Conservation (phyloP, 148 eudicot genomes). For the Diospyros kaki region DNA sequence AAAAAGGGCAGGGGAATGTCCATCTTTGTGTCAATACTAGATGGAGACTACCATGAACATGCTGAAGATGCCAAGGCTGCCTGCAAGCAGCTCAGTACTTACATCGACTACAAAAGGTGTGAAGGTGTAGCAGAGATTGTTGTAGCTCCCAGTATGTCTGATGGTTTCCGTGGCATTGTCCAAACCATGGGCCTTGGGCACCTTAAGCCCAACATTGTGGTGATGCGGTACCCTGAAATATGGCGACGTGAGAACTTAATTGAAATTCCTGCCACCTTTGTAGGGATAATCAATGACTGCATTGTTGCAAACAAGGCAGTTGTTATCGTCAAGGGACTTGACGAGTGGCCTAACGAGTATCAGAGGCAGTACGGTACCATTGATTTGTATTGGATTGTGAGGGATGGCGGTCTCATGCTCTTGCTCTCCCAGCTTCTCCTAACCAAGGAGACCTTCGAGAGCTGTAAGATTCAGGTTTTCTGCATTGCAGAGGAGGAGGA, state of each 20-base stretch:
- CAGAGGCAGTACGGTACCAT: slow-evolving; percentile 93
- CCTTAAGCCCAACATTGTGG: slow-evolving; percentile 94
- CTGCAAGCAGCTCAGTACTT: slow-evolving; percentile 69
- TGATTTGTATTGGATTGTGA: slow-evolving; percentile 94
- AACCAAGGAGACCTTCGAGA: slow-evolving; percentile 89
- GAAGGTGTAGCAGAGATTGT: slow-evolving; percentile 98
- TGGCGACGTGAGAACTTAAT: slow-evolving; percentile 94
- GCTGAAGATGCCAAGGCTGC: slow-evolving; percentile 94
- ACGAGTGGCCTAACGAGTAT: slow-evolving; percentile 95
- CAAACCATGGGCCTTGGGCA: slow-evolving; percentile 99
- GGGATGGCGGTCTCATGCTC: slow-evolving; percentile 99
- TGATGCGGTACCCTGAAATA: slow-evolving; percentile 92
- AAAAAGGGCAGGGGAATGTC: slow-evolving; percentile 99
- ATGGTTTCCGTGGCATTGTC: slow-evolving; percentile 81
- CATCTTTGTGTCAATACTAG: slow-evolving; percentile 79
- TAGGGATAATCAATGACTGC: slow-evolving; percentile 90
- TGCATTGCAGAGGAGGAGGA: slow-evolving; percentile 98
- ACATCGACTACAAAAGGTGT: slow-evolving; percentile 87
- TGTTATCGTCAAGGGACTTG: slow-evolving; percentile 94
- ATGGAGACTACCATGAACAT: slow-evolving; percentile 86
- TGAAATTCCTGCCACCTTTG: slow-evolving; percentile 90
- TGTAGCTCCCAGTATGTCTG: slow-evolving; percentile 92
- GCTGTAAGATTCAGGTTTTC: slow-evolving; percentile 96
- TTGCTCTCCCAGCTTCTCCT: slow-evolving; percentile 94
- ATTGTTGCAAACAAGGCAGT: slow-evolving; percentile 98